Evolutionary conservation across 495 filamentous ascomycete genomes (phyloP), one percentile per base, ranked within the genome.

Genomic region (Glonium stellatum): DNA sequence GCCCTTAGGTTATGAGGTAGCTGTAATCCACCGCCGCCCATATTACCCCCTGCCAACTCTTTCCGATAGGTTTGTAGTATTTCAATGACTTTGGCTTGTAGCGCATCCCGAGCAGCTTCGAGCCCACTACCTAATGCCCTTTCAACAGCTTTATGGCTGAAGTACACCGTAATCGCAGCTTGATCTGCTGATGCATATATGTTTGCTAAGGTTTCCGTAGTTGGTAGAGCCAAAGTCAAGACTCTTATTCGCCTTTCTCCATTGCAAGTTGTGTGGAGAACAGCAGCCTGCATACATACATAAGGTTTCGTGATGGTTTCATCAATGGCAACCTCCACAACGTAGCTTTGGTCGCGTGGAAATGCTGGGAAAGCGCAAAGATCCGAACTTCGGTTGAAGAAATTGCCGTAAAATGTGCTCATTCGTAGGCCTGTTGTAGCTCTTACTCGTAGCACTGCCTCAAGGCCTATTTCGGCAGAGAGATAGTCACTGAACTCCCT

Each of bases 311-410:
- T 84, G 58, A 98, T 77, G 37, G 84, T 89, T 75, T 98, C 93
- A 71, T 98, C 93, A 62, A 98, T 97, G 8, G 93, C 92, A 55
- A 98, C 95, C 70, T 98, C 93, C 37, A 98, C 93, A n/a, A 97
- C 93, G 70, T 97, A 98, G 49, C 87, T 88, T 69, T 98, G 93
- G 69, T 98, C 93, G 69, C 93, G 84, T 19, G 93, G 93, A 79
- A 98, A 97, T 5, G 95, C 93, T 1, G 92, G 92, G 80, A 97
- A 97, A 22, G 92, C 92, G 70, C 92, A 57, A 97, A 98, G 85
- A 75, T 98, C 95, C 18, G 90, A 96, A 69, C 87, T 92, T 57
- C 93, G 83, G 75, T 97, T 98, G 81, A 98, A 98, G 76, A 98
- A 98, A 74, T 98, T 98, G 61, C 93, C 93, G 74, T 97, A 98